These are phyloP conservation scores for Perkinsus chesapeaki DNA, from an alignment of 169 alveolate genomes.

Conservation along the genomic window DNA sequence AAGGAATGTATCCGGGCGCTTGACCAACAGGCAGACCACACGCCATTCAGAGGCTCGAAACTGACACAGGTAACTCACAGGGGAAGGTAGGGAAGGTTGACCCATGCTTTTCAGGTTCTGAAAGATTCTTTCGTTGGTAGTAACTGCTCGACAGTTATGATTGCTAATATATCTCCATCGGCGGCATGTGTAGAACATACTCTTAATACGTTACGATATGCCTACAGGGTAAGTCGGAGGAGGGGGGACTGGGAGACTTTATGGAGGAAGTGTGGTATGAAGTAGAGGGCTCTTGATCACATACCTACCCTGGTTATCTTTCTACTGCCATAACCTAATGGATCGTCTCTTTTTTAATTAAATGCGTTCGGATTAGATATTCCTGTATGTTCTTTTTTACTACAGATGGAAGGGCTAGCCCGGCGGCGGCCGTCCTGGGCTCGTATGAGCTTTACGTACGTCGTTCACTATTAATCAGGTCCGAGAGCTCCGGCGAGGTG, in stretches of 20 bases:
- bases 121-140: conserved; percentile 90
- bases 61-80: conserved; percentile 69
- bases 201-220: conserved; percentile 92
- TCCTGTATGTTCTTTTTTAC: too few species aligned
- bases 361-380: too few species aligned
- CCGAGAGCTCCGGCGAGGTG: not conserved
- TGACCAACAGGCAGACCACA: conserved; percentile 93
- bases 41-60: conserved; percentile 97
- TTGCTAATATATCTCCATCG: conserved; percentile 96
- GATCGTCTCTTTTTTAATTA: too few species aligned
- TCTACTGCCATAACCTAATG: too few species aligned
- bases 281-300: too few species aligned
- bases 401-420: too few species aligned
- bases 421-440: not conserved
- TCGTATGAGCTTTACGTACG: not conserved
- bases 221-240: conserved; percentile 79
- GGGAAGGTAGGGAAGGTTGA: not conserved
- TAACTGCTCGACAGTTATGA: conserved; percentile 94
- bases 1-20: conserved; percentile 99
- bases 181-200: conserved; percentile 94
- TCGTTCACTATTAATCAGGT: not conserved
- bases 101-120: conserved; percentile 44
- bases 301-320: too few species aligned
- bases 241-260: not conserved
- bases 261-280: too few species aligned